Conservation (phyloP, 768 basidiomycete genomes). For the Termitomyces sp. region DNA sequence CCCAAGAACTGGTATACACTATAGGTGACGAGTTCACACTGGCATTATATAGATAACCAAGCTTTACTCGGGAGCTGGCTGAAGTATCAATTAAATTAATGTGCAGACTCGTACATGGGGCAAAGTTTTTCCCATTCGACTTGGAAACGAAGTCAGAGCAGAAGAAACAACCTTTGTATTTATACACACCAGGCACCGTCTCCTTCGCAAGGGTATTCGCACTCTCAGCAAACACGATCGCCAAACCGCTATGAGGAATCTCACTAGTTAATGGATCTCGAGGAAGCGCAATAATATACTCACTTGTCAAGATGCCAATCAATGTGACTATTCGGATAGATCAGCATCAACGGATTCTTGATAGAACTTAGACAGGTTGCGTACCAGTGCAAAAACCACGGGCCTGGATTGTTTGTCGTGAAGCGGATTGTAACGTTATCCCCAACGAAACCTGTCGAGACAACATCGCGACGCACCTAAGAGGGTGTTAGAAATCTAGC, state of each 20-base stretch:
- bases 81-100: background rate
- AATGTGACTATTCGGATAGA: background rate
- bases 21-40: too few relatives aligned
- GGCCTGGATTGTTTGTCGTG: slow-evolving; percentile 34
- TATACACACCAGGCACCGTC: background rate
- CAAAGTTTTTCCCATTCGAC: slow-evolving; percentile 32
- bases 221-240: slow-evolving; percentile 23
- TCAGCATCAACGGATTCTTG: background rate
- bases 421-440: slow-evolving; percentile 35
- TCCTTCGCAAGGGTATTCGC: background rate
- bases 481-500: background rate
- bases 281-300: background rate
- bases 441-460: slow-evolving; percentile 15
- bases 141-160: background rate
- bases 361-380: background rate
- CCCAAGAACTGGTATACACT: background rate
- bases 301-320: slow-evolving; percentile 9
- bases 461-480: slow-evolving; percentile 20
- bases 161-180: background rate
- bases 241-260: background rate
- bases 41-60: too few relatives aligned
- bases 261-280: background rate
- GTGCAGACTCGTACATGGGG: slow-evolving; percentile 15
- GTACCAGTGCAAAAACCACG: slow-evolving; percentile 19
- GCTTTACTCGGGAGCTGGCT: too few relatives aligned